Evolutionary conservation across 140 eudicot genomes (phyloP).

Genomic region (Cichorium intybus): DNA sequence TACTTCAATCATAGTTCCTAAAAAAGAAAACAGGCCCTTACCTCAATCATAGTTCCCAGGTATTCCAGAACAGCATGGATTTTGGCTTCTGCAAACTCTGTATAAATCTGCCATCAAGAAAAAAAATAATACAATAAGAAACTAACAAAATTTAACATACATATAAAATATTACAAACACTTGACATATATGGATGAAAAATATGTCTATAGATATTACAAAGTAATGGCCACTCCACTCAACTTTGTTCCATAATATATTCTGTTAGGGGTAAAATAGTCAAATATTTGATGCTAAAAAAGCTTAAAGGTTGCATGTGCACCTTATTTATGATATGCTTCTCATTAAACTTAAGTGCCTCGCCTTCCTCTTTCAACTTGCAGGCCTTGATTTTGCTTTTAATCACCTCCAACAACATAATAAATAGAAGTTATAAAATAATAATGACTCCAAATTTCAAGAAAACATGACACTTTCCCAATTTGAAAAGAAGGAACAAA

Average conservation of each 20-base stretch:
- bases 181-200: slow-evolving; percentile 1
- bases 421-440: neutral
- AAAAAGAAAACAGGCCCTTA: no score
- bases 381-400: slow-evolving; percentile 55
- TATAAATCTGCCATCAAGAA: slow-evolving; percentile 59
- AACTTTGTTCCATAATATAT: no score
- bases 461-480: neutral
- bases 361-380: slow-evolving; percentile 77
- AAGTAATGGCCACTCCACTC: no score
- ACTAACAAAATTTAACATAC: neutral
- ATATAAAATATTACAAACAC: neutral
- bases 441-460: no score
- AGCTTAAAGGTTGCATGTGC: slow-evolving; percentile 18
- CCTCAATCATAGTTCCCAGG: slow-evolving; percentile 86
- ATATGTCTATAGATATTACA: no score
- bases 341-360: slow-evolving; percentile 69
- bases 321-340: slow-evolving; percentile 83
- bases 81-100: slow-evolving; percentile 90
- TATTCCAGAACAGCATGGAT: slow-evolving; percentile 93
- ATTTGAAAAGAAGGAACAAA: neutral
- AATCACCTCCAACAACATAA: slow-evolving; percentile 60
- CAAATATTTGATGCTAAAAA: no score
- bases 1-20: no score
- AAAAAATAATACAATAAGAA: slow-evolving; percentile 8
- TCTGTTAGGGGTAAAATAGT: no score